Conservation (phyloP, 768 basidiomycete species). For the Hydnomerulius pinastri region DNA sequence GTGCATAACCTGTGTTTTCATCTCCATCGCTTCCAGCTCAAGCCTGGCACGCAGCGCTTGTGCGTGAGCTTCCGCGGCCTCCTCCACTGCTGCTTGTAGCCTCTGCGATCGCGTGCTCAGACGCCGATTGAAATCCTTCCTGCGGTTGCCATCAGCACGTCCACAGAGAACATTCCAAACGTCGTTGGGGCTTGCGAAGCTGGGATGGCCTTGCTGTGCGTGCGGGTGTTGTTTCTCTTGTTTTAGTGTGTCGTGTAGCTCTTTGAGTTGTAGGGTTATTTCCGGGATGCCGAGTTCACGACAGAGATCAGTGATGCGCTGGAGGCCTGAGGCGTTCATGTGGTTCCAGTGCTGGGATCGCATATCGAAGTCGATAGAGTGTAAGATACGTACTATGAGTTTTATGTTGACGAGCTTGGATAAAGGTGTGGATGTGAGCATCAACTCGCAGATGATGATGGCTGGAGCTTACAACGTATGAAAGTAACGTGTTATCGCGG, state of each 20-base stretch:
- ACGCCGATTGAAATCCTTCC: slow-evolving; percentile 79
- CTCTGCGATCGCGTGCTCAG: slow-evolving; percentile 92
- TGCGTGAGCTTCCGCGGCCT: slow-evolving; percentile 67
- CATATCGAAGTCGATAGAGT: slow-evolving; percentile 67
- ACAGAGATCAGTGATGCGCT: slow-evolving; percentile 70
- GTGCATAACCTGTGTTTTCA: too few species aligned
- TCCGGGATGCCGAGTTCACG: slow-evolving; percentile 60
- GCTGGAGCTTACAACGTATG: slow-evolving; percentile 71
- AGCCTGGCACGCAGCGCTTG: slow-evolving; percentile 65
- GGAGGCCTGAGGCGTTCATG: slow-evolving; percentile 87
- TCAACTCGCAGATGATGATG: not conserved
- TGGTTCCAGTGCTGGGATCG: slow-evolving; percentile 84
- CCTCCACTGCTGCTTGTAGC: slow-evolving; percentile 72
- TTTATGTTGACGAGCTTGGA: slow-evolving; percentile 55
- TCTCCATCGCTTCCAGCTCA: slow-evolving; percentile 84
- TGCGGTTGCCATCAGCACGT: slow-evolving; percentile 79
- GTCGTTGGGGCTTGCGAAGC: slow-evolving; percentile 81
- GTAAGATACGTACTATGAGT: slow-evolving; percentile 69
- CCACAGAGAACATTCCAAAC: slow-evolving; percentile 80
- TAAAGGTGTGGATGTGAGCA: slow-evolving; percentile 13
- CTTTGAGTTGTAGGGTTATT: slow-evolving; percentile 66
- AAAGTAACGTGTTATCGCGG: slow-evolving; percentile 70
- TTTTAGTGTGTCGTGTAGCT: slow-evolving; percentile 61
- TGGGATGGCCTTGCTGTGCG: slow-evolving; percentile 71
- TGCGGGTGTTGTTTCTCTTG: slow-evolving; percentile 74